phyloP scores from a whole-genome alignment of 345 rosid genomes.

The Schrenkiella parvula region DNA sequence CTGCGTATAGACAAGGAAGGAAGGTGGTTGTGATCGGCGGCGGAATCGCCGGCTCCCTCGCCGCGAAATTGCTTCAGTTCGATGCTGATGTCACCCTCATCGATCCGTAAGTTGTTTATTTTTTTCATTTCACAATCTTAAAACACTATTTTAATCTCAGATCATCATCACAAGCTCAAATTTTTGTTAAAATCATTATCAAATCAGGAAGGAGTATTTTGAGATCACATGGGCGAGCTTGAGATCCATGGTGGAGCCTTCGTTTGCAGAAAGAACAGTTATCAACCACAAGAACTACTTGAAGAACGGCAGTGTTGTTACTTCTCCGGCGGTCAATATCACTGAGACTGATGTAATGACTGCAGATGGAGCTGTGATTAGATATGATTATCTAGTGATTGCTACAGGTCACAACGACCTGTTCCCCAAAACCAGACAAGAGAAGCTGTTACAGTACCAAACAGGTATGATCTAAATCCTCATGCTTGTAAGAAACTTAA shows the following conservation, averaged over 20 bases:
- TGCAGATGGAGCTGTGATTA: slow-evolving; percentile 40
- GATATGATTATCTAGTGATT: slow-evolving; percentile 74
- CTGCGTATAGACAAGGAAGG: slow-evolving; percentile 19
- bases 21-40: slow-evolving; percentile 66
- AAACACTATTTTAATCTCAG: neutral
- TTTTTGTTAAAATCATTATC: neutral
- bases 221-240: slow-evolving; percentile 85
- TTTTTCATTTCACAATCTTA: neutral
- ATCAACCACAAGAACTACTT: slow-evolving; percentile 68
- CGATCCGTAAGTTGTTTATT: slow-evolving; percentile 47
- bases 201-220: slow-evolving; percentile 81
- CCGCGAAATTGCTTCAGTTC: slow-evolving; percentile 54
- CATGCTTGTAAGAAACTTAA: neutral
- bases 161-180: neutral
- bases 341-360: slow-evolving; percentile 59
- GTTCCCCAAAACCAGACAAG: slow-evolving; percentile 48
- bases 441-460: slow-evolving; percentile 52
- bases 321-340: slow-evolving; percentile 55
- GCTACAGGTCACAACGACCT: slow-evolving; percentile 72
- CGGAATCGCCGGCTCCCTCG: slow-evolving; percentile 55
- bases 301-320: slow-evolving; percentile 49
- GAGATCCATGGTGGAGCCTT: slow-evolving; percentile 85
- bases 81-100: slow-evolving; percentile 57
- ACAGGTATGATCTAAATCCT: slow-evolving; percentile 39
- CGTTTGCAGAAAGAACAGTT: slow-evolving; percentile 62